These are phyloP conservation scores for Oxyria digyna DNA, from an alignment of 148 eudicot species.

Conservation along the genomic window DNA sequence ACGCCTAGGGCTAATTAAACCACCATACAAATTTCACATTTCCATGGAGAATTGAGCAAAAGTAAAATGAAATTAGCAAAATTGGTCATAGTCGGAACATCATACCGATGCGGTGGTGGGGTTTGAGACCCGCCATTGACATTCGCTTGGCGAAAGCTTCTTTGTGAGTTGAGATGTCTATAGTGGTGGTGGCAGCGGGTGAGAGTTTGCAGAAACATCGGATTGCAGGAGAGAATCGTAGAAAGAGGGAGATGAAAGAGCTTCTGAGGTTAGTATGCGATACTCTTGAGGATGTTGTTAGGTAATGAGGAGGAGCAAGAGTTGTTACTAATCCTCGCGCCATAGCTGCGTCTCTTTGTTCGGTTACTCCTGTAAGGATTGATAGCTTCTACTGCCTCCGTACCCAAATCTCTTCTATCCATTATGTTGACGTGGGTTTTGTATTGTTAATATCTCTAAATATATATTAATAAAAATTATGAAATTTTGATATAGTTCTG, in stretches of 20 bases:
- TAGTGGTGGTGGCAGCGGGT: conserved; percentile 3
- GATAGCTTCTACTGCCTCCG: too few species aligned
- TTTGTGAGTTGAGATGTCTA: conserved; percentile 25
- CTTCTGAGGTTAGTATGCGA: background rate
- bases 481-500: too few species aligned
- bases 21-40: conserved; percentile 1
- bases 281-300: background rate
- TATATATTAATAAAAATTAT: too few species aligned
- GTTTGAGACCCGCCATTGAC: conserved; percentile 59
- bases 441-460: too few species aligned
- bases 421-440: too few species aligned
- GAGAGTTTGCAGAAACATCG: conserved; percentile 22
- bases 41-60: background rate
- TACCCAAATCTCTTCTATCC: too few species aligned
- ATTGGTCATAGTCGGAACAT: background rate
- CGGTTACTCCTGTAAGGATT: too few species aligned
- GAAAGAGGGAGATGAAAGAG: background rate
- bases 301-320: background rate
- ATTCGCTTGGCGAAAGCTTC: conserved; percentile 40
- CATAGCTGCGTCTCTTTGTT: background rate
- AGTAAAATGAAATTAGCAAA: background rate
- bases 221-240: background rate
- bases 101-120: conserved; percentile 53
- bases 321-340: background rate
- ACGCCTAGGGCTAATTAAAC: conserved; percentile 71